Base-by-base conservation (phyloP, 2,329 filamentous ascomycete species). In the Trichophyton benhamiae region DNA sequence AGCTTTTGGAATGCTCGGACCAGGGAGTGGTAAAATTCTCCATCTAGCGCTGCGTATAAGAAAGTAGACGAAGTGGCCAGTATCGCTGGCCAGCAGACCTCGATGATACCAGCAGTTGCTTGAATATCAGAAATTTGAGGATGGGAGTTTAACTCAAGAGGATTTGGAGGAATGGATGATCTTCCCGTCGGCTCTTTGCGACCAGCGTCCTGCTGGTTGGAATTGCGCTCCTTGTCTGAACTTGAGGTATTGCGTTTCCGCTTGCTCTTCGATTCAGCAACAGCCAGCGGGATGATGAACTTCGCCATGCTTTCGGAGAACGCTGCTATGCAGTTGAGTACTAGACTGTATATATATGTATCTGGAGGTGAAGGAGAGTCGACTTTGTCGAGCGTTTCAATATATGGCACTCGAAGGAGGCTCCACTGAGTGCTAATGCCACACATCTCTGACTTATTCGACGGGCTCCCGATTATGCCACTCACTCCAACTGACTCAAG, bases 1-100 rank as follows among this genome's bases (percentile, higher is more conserved):
- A 99, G 89, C 66, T 95, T 91, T 69, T 99, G 94, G 67, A 97
- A 95, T 0, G 92, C 89, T 66, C 94, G 84, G 25, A 99, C 92
- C 1, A 99, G 78, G 8, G 87, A 85, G 66, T 96, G 91, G 68
- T 97, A 99, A 67, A 94, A 96, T 60, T 96, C 91, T 0, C 89
- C 87, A 71, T 99, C 94, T 3, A 99, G 78, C 0, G 92, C 86
- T 33, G 94, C 89, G 70, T 95, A 95, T 17, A 99, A 77, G 70
- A 97, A 99, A 0, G 92, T 96, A 0, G 94, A 99, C 68, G 91
- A 96, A 1, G 91, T 94, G 0, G 94, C 92, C 57, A 99, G 82
- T 44, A 97, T 86, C 11, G 94, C 94, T 55, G 94, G 94, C 94
- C 94, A 99, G 72, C 92, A 97, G 66, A 89, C 83, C 3, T 95